A percentile compares a stretch with the other conserved stretches of the same genome.
These are phyloP conservation scores for Debaryomycetaceae sp. DNA, from an alignment of 1,139 yeast genomes.

Conservation along the genomic window DNA sequence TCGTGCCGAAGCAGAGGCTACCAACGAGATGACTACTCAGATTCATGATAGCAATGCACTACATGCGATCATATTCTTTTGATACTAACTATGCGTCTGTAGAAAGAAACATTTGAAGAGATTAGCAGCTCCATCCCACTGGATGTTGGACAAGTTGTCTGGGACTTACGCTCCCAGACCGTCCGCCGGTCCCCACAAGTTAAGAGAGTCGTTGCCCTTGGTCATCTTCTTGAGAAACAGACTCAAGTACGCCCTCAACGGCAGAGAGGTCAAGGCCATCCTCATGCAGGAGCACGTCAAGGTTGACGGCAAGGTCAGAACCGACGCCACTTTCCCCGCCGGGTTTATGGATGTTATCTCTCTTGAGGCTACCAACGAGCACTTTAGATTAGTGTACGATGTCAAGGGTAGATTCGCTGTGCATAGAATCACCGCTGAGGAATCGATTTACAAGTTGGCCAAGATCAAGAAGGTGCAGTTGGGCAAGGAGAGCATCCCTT, in stretches of 20 bases:
- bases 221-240: slow-evolving; percentile 96
- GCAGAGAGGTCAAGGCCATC: slow-evolving; percentile 97
- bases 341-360: slow-evolving; percentile 97
- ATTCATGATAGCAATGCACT: neutral
- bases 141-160: slow-evolving; percentile 99
- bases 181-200: slow-evolving; percentile 97
- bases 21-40: too few species aligned
- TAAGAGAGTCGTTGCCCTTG: slow-evolving; percentile 96
- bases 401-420: slow-evolving; percentile 96
- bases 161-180: slow-evolving; percentile 99
- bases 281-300: slow-evolving; percentile 96
- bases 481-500: slow-evolving; percentile 95
- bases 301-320: slow-evolving; percentile 95
- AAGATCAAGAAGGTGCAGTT: slow-evolving; percentile 93
- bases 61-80: neutral
- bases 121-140: slow-evolving; percentile 99
- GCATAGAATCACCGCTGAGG: slow-evolving; percentile 97
- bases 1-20: too few species aligned
- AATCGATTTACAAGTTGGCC: slow-evolving; percentile 92
- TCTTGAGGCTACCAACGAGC: slow-evolving; percentile 93
- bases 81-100: slow-evolving; percentile 25
- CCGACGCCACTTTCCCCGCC: slow-evolving; percentile 94
- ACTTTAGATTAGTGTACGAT: slow-evolving; percentile 96
- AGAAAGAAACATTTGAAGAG: slow-evolving; percentile 89
- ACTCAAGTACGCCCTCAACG: slow-evolving; percentile 96